Base-by-base conservation (phyloP, 768 basidiomycete genomes). In the Boletus patriciae region DNA sequence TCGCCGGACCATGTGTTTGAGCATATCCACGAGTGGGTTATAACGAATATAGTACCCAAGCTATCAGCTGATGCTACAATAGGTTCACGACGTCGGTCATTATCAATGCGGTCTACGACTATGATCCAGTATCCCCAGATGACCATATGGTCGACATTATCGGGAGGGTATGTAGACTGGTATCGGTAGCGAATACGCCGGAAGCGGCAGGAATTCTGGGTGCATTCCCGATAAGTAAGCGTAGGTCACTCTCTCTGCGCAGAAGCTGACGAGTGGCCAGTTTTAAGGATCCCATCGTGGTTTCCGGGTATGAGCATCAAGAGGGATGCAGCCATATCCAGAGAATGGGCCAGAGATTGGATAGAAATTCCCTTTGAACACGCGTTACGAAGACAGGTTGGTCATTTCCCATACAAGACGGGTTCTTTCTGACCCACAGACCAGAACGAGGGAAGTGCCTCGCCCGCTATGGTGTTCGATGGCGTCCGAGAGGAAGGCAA, bases 1-100 rank as follows among this genome's bases (percentile, higher is more conserved):
- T 58, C 55, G 8, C 66, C 63, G 0, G 43, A 55, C 6, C 37
- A 6, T 19, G 38, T 52, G 31, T 59, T 54, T 15, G 41, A 60
- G 12, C 56, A 58, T 43, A 41, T 65, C 12, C 47, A 52, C 13
- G 49, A 57, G 62, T 64, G 33, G 16, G 57, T 55, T 25, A 38
- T 13, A 6, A 27, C 60, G 57, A 64, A 66, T 73, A 15, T 29
- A 21, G 9, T 27, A 42, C 9, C 11, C 19, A 19, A 25, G 43
- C 27, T 33, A 7, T 27, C 40, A 16, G 18, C 9, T 53, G 36
- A 53, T 10, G 9, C 23, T 3, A 12, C 37, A n/a, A 45, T 46
- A 66, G 59, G 41, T 58, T 55, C 25, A 43, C 52, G 15, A 21
- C 65, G 62, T 58, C 74, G 61, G 72, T 76, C 50, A 65, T 70